Evolutionary conservation across 176 grass and related monocot species (phyloP).

Genomic region (Thinopyrum elongatum): DNA sequence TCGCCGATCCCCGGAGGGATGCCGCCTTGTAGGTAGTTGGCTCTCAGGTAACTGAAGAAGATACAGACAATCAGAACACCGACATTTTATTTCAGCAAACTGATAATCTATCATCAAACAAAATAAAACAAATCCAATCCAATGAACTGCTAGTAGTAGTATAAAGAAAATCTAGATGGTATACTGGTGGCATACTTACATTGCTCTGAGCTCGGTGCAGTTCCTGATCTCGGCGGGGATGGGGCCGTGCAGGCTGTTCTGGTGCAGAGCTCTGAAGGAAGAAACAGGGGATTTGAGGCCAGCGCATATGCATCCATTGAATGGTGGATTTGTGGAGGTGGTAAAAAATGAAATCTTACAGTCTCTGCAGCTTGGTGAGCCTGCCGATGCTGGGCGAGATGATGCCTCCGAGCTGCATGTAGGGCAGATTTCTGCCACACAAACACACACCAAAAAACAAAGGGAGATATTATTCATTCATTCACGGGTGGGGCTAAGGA

Average conservation of each 20-base stretch:
- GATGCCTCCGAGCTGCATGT: conserved; percentile 86
- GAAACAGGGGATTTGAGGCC: not conserved
- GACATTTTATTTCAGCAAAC: not conserved
- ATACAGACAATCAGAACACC: not conserved
- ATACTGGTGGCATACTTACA: conserved; percentile 29
- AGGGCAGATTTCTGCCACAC: conserved; percentile 72
- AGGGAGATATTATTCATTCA: not conserved
- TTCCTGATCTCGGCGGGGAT: conserved; percentile 90
- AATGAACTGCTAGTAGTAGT: not conserved
- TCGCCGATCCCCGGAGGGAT: conserved; percentile 84
- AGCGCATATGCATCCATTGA: too few species aligned
- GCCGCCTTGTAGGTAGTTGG: conserved; percentile 96
- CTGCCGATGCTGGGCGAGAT: conserved; percentile 80
- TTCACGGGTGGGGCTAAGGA: not conserved
- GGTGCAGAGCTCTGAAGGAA: conserved; percentile 74
- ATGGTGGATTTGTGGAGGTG: too few species aligned
- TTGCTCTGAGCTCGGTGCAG: conserved; percentile 74
- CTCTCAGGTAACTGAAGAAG: conserved; percentile 72
- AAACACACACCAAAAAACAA: not conserved
- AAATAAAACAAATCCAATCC: not conserved
- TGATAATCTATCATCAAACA: not conserved
- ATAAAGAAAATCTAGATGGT: too few species aligned
- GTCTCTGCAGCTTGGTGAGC: conserved; percentile 79
- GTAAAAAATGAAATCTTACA: conserved; percentile 38
- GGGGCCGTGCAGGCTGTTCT: conserved; percentile 91